Percentiles rank a stretch among this genome's conserved stretches.
Evolutionary conservation across 108 stramenopile genomes (phyloP).

Genomic region (Chaetoceros muelleri): DNA sequence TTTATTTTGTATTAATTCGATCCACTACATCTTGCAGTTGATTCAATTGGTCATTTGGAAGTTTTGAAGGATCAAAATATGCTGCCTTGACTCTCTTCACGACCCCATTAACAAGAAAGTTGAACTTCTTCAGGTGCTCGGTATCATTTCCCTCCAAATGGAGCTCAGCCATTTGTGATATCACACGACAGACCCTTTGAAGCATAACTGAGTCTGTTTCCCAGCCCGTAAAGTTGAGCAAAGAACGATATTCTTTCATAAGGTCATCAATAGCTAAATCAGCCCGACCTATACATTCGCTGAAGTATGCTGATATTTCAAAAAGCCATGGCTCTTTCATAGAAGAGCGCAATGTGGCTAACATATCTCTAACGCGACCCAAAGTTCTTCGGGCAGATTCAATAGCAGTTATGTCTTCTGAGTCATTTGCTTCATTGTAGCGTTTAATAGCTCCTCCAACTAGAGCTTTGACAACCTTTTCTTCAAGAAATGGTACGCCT

Average conservation of each 20-base stretch:
- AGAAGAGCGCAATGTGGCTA: constrained; percentile 35
- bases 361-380: constrained; percentile 45
- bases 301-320: constrained; percentile 47
- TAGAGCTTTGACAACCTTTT: constrained; percentile 65
- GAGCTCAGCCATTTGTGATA: constrained; percentile 39
- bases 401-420: constrained; percentile 21
- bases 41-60: constrained; percentile 28
- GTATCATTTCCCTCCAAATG: constrained; percentile 24
- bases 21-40: no score
- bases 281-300: constrained; percentile 44
- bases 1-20: no score
- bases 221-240: constrained; percentile 47
- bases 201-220: constrained; percentile 48
- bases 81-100: constrained; percentile 41
- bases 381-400: constrained; percentile 52
- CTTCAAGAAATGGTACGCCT: constrained; percentile 52
- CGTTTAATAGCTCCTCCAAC: constrained; percentile 41
- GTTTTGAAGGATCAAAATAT: constrained; percentile 14
- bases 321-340: constrained; percentile 61
- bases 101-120: constrained; percentile 48
- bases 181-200: constrained; percentile 32
- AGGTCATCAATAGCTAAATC: constrained; percentile 54
- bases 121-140: constrained; percentile 47
- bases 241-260: constrained; percentile 73
- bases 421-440: constrained; percentile 20